Evolutionary conservation across 768 basidiomycete species (phyloP).

Genomic region (Scleroderma citrinum): DNA sequence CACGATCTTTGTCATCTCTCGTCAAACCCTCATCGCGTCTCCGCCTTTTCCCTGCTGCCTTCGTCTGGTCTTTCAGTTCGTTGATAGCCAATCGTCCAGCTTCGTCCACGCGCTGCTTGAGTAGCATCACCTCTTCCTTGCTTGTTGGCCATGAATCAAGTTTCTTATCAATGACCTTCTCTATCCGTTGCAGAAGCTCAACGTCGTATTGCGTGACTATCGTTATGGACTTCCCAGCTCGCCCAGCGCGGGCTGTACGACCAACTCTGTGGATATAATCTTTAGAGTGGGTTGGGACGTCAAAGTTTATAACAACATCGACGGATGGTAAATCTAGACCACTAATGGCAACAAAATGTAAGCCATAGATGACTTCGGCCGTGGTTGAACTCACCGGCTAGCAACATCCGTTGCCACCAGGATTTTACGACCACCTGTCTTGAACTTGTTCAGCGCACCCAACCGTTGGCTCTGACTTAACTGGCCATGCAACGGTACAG

Average conservation of each 20-base stretch:
- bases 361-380: neutral
- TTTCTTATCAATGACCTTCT: conserved; percentile 86
- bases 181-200: conserved; percentile 92
- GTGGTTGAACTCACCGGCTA: conserved; percentile 54
- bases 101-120: conserved; percentile 86
- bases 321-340: conserved; percentile 95
- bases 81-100: conserved; percentile 71
- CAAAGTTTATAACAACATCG: conserved; percentile 96
- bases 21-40: conserved; percentile 42
- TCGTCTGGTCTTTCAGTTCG: conserved; percentile 75
- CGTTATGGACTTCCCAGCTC: conserved; percentile 95
- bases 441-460: conserved; percentile 92
- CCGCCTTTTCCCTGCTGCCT: conserved; percentile 45
- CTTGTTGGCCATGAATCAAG: conserved; percentile 86
- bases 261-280: conserved; percentile 99
- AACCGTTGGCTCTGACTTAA: conserved; percentile 90
- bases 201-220: conserved; percentile 98
- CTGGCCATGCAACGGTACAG: conserved; percentile 93
- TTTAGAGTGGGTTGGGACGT: conserved; percentile 96
- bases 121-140: conserved; percentile 79
- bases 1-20: conserved; percentile 78
- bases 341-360: conserved; percentile 31
- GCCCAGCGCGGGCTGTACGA: conserved; percentile 95
- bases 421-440: conserved; percentile 85
- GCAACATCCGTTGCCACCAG: conserved; percentile 97